These are phyloP conservation scores for Dentipellis fragilis DNA, from an alignment of 768 basidiomycete species.

Conservation along the genomic window DNA sequence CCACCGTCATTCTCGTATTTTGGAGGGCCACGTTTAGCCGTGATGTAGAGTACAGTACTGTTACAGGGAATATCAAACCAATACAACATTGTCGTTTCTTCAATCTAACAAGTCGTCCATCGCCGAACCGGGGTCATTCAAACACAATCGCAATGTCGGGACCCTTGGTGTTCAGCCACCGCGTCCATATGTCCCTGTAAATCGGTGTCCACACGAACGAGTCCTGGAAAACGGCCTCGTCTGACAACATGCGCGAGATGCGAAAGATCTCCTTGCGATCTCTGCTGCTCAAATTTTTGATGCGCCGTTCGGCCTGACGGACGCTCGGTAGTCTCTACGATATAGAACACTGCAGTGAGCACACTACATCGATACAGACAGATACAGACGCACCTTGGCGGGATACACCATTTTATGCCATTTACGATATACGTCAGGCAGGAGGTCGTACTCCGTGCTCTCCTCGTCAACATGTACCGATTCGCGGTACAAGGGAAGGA, in stretches of 20 bases:
- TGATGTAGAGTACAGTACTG: too few species aligned
- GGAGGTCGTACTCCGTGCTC: conserved; percentile 19
- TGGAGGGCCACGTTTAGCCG: too few species aligned
- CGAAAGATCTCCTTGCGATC: conserved; percentile 31
- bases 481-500: conserved; percentile 30
- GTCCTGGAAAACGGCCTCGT: conserved; percentile 25
- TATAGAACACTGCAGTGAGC: not conserved
- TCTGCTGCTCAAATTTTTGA: conserved; percentile 27
- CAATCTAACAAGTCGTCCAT: not conserved
- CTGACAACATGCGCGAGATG: conserved; percentile 29
- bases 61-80: too few species aligned
- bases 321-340: conserved; percentile 26
- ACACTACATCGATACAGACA: not conserved
- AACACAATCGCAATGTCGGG: conserved; percentile 27
- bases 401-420: conserved; percentile 39
- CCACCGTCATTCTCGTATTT: too few species aligned
- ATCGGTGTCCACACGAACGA: conserved; percentile 14
- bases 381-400: conserved; percentile 24
- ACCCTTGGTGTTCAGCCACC: conserved; percentile 28
- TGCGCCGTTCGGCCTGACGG: conserved; percentile 21
- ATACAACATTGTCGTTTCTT: not conserved
- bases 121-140: conserved; percentile 7
- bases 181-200: conserved; percentile 28
- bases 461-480: conserved; percentile 9
- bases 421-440: conserved; percentile 29